phyloP scores from a whole-genome alignment of 331 rosid genomes.

The Quercus lobata region DNA sequence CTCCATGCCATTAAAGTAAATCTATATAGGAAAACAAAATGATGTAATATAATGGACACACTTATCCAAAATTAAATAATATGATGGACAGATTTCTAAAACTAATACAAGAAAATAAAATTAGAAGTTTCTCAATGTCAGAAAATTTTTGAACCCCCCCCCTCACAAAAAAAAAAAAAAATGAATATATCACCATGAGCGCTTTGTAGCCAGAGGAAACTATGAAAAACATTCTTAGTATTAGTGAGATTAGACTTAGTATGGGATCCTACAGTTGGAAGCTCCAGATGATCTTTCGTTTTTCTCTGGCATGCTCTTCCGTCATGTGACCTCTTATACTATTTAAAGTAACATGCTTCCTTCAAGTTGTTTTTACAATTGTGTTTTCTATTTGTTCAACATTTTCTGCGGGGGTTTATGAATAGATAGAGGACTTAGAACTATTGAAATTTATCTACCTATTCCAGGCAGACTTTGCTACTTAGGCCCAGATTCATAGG shows the following conservation, averaged over 20 bases:
- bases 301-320: background rate
- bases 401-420: conserved; percentile 3
- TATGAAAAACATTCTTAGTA: too few species aligned
- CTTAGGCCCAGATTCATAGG: conserved; percentile 94
- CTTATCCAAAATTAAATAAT: background rate
- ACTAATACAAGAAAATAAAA: background rate
- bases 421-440: conserved; percentile 4
- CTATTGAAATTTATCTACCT: conserved; percentile 10
- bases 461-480: conserved; percentile 87
- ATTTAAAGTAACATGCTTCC: too few species aligned
- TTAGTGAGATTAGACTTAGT: background rate
- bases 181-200: too few species aligned
- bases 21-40: background rate
- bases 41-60: too few species aligned
- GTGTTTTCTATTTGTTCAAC: background rate
- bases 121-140: background rate
- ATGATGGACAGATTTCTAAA: background rate
- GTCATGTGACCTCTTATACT: background rate
- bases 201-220: too few species aligned
- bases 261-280: background rate
- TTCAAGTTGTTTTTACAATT: background rate
- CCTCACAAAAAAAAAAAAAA: background rate
- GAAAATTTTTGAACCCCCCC: background rate
- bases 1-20: background rate
- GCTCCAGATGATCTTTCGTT: background rate